Percentiles rank a stretch among this genome's conserved stretches.
phyloP scores from a whole-genome alignment of 1,284 basidiomycete genomes.

The Pseudozyma hubeiensis region DNA sequence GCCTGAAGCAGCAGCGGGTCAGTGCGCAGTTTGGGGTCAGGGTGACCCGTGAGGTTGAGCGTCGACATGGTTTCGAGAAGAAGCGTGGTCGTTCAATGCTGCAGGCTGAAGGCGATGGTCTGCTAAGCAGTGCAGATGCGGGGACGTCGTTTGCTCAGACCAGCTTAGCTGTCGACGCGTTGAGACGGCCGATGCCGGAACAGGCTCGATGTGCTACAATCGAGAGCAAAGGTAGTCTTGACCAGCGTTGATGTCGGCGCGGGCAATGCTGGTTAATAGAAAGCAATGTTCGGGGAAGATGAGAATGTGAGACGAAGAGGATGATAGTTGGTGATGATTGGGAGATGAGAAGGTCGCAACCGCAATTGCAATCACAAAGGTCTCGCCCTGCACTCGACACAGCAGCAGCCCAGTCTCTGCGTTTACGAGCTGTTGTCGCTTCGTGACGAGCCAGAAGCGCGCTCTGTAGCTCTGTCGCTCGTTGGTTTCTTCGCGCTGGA shows the following conservation, averaged over 20 bases:
- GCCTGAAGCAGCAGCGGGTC: conserved; percentile 45
- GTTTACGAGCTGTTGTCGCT: background rate
- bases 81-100: too few relatives aligned
- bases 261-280: background rate
- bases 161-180: conserved; percentile 3
- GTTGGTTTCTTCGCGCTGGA: conserved; percentile 3
- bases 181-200: too few relatives aligned
- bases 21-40: conserved; percentile 44
- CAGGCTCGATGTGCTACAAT: background rate
- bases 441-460: background rate
- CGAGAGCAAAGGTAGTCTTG: too few relatives aligned
- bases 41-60: conserved; percentile 51
- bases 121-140: too few relatives aligned
- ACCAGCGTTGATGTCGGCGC: background rate
- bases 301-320: background rate
- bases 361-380: background rate
- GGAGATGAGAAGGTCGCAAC: background rate
- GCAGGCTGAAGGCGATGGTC: background rate
- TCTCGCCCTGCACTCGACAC: too few relatives aligned
- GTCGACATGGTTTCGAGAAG: conserved; percentile 32
- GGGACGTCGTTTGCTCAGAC: background rate
- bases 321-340: background rate
- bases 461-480: background rate
- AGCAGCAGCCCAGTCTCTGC: background rate
- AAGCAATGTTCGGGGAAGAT: too few relatives aligned